Base-by-base conservation (phyloP, 2,329 filamentous ascomycete species). In the Colletotrichum sidae region DNA sequence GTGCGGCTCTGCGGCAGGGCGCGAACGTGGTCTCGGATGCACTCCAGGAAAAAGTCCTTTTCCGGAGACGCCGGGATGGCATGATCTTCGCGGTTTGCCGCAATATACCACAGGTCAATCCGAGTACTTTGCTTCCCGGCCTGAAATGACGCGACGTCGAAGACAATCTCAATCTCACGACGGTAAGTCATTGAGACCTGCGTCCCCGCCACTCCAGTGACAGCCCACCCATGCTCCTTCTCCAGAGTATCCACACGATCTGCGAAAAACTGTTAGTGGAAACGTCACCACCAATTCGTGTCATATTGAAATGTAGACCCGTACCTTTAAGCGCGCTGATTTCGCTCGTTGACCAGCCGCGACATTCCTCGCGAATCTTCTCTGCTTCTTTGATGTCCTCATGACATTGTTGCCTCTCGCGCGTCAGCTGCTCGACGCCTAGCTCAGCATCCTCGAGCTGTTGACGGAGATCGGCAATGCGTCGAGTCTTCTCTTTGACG, bases 331-430 rank as follows among this genome's bases (percentile, higher is more conserved):
- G 82, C 44, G 83, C 81, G 68, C 86, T 86, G 68, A 98, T 92
- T 78, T 98, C 96, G 35, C 86, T 89, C 56, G 90, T 88, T 61
- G 90, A 95, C 90, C 94, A 97, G 44, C 95, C 94, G 57, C 94
- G 89, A 75, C 92, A 97, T 72, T 97, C 92, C 75, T 97, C 94
- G 67, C 92, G 88, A 34, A 96, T 84, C 69, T 89, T 90, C 76
- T 97, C 94, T 0, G 94, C 92, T 72, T 93, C 90, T 64, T 88
- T 86, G 63, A 97, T 97, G 52, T 96, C 92, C 35, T 87, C 84
- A 37, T 90, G 73, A 69, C 86, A 93, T 70, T 89, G 85, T 58
- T 88, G 79, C 75, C 95, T 97, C 72, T 88, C 85, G 64, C 89
- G 84, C 8, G 84, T 82, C 50, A 90, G 83, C 2, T 86, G 81